phyloP scores from a whole-genome alignment of 345 rosid species.

The Aquilaria sinensis region DNA sequence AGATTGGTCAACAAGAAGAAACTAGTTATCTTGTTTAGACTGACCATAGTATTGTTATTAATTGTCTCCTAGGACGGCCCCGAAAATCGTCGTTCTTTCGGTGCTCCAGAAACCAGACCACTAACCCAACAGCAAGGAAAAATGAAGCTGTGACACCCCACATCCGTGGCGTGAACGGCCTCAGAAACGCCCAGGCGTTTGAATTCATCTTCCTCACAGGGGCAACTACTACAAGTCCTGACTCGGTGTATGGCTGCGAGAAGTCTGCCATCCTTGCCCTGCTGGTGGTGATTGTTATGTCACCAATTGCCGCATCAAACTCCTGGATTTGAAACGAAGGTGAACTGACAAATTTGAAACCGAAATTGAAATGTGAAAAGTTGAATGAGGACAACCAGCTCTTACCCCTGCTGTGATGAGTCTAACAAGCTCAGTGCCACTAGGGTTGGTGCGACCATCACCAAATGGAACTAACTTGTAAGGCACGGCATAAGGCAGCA shows the following conservation, averaged over 20 bases:
- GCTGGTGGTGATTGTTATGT: slow-evolving; percentile 57
- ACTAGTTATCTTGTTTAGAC: background rate
- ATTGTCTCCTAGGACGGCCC: slow-evolving; percentile 61
- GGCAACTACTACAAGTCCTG: slow-evolving; percentile 74
- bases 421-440: slow-evolving; percentile 51
- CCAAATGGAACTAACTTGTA: slow-evolving; percentile 59
- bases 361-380: background rate
- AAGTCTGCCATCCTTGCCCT: slow-evolving; percentile 72
- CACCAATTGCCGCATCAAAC: slow-evolving; percentile 63
- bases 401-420: slow-evolving; percentile 60
- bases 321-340: slow-evolving; percentile 25
- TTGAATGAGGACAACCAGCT: background rate
- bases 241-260: slow-evolving; percentile 67
- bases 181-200: slow-evolving; percentile 54
- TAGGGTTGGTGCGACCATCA: slow-evolving; percentile 45
- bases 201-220: slow-evolving; percentile 44
- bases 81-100: slow-evolving; percentile 61
- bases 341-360: slow-evolving; percentile 5
- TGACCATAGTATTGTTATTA: slow-evolving; percentile 71
- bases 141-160: slow-evolving; percentile 52
- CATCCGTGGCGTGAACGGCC: slow-evolving; percentile 55
- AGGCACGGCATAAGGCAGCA: slow-evolving; percentile 86
- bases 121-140: slow-evolving; percentile 53
- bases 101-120: slow-evolving; percentile 78
- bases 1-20: background rate